These are phyloP conservation scores for Pterocarpus macrocarpus DNA, from an alignment of 306 rosid genomes.

Conservation along the genomic window DNA sequence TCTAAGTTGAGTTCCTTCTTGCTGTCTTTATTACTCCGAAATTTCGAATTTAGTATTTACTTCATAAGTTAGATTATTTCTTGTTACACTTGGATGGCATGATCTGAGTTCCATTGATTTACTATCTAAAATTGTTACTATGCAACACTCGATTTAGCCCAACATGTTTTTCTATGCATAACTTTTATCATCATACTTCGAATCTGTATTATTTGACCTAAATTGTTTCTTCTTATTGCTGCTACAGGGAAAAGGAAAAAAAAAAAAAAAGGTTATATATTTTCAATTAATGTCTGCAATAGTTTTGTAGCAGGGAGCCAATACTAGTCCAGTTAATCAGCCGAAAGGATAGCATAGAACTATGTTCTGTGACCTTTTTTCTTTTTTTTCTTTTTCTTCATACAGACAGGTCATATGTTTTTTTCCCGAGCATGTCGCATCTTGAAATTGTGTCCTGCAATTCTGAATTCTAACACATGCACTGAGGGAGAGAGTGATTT, in stretches of 20 bases:
- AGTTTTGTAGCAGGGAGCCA: no score
- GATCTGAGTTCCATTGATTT: constrained; percentile 9
- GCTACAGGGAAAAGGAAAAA: background rate
- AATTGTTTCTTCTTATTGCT: constrained; percentile 26
- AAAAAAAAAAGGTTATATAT: background rate
- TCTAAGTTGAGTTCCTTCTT: background rate
- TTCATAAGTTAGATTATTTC: background rate
- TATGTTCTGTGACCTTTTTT: no score
- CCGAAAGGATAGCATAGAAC: no score
- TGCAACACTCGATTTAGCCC: constrained; percentile 19
- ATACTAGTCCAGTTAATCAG: no score
- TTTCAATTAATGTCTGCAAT: no score
- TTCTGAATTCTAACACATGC: no score
- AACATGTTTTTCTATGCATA: constrained; percentile 17
- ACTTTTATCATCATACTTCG: constrained; percentile 16
- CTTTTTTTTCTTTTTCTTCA: no score
- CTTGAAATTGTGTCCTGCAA: no score
- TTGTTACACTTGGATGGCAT: background rate
- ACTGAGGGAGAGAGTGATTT: no score
- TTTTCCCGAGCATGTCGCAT: no score
- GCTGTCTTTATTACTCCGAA: background rate
- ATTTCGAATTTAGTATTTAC: background rate
- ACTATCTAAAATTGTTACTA: background rate
- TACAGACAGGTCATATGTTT: no score
- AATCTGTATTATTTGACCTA: constrained; percentile 19